A percentile compares a stretch with the other conserved stretches of the same genome.
These are phyloP conservation scores for Chrysanthemum lavandulifolium DNA, from an alignment of 129 eudicot species.

Conservation along the genomic window DNA sequence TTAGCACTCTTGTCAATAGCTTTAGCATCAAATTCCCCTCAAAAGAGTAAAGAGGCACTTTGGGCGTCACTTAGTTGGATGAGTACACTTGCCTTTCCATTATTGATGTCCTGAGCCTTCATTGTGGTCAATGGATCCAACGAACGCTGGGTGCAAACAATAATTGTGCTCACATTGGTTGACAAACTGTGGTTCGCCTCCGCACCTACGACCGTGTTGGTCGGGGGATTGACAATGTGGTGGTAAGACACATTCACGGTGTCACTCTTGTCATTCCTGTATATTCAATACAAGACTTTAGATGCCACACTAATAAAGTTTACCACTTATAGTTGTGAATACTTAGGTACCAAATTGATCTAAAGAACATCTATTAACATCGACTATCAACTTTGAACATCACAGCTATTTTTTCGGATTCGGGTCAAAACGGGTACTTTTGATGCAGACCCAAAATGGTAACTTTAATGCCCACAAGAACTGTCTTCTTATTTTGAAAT, in stretches of 20 bases:
- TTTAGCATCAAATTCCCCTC: slow-evolving; percentile 77
- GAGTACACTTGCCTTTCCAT: slow-evolving; percentile 77
- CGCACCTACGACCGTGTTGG: slow-evolving; percentile 84
- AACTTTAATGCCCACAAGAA: too few relatives aligned
- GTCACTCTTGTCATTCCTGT: slow-evolving; percentile 93
- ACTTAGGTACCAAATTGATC: too few relatives aligned
- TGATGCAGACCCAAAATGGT: too few relatives aligned
- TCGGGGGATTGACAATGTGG: slow-evolving; percentile 75
- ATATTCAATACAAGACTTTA: not conserved
- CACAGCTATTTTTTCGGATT: too few relatives aligned
- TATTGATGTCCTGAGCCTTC: slow-evolving; percentile 78
- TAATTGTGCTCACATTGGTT: slow-evolving; percentile 76
- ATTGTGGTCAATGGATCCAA: slow-evolving; percentile 80
- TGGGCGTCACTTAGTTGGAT: slow-evolving; percentile 98
- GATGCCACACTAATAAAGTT: too few relatives aligned
- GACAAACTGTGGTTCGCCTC: slow-evolving; percentile 87
- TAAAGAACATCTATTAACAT: too few relatives aligned
- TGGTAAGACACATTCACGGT: slow-evolving; percentile 78
- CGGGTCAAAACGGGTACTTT: too few relatives aligned
- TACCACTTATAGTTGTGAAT: too few relatives aligned
- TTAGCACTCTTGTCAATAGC: slow-evolving; percentile 89
- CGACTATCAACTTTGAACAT: too few relatives aligned
- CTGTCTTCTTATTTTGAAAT: too few relatives aligned
- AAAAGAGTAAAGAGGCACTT: slow-evolving; percentile 81
- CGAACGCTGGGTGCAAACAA: slow-evolving; percentile 74